A percentile compares a stretch with the other conserved stretches of the same genome.
Evolutionary conservation across 2,329 filamentous ascomycete species (phyloP).

Genomic region (Laburnicola sp.): DNA sequence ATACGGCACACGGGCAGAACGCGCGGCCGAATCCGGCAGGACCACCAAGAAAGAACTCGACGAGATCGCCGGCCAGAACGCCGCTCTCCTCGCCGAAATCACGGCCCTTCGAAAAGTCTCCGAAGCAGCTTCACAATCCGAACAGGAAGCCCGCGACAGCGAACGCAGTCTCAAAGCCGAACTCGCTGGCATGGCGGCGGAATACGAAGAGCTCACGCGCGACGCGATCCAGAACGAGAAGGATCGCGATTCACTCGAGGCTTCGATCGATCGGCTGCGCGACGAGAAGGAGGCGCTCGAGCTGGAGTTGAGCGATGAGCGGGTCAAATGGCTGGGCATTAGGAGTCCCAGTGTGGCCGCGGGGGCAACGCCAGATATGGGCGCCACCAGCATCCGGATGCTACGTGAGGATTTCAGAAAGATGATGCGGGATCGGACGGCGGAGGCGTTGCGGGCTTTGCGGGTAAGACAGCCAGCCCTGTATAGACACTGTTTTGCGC

Average conservation of each 20-base stretch:
- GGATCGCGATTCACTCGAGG: slow-evolving; percentile 67
- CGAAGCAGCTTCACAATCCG: slow-evolving; percentile 41
- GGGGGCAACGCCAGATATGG: slow-evolving; percentile 42
- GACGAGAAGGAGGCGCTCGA: slow-evolving; percentile 67
- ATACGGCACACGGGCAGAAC: slow-evolving; percentile 75
- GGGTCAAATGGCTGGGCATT: slow-evolving; percentile 66
- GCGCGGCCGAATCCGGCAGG: slow-evolving; percentile 66
- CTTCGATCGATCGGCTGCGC: slow-evolving; percentile 63
- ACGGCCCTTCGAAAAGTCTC: slow-evolving; percentile 47
- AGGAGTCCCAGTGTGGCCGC: slow-evolving; percentile 54
- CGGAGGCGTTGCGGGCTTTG: slow-evolving; percentile 65
- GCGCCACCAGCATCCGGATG: slow-evolving; percentile 68
- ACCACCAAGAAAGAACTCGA: slow-evolving; percentile 63
- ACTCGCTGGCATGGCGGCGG: slow-evolving; percentile 66
- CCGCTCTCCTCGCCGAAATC: slow-evolving; percentile 49
- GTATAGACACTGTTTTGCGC: not conserved
- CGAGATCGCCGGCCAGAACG: slow-evolving; percentile 53
- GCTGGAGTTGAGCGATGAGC: slow-evolving; percentile 67
- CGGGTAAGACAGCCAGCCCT: slow-evolving; percentile 56
- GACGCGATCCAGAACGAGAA: slow-evolving; percentile 72
- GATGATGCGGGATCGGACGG: slow-evolving; percentile 74
- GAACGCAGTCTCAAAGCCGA: slow-evolving; percentile 62
- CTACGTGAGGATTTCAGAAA: slow-evolving; percentile 76
- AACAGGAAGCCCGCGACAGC: slow-evolving; percentile 42
- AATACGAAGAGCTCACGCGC: slow-evolving; percentile 72